Conservation (phyloP, 2,329 filamentous ascomycete genomes). For the Ophiobolus disseminans region DNA sequence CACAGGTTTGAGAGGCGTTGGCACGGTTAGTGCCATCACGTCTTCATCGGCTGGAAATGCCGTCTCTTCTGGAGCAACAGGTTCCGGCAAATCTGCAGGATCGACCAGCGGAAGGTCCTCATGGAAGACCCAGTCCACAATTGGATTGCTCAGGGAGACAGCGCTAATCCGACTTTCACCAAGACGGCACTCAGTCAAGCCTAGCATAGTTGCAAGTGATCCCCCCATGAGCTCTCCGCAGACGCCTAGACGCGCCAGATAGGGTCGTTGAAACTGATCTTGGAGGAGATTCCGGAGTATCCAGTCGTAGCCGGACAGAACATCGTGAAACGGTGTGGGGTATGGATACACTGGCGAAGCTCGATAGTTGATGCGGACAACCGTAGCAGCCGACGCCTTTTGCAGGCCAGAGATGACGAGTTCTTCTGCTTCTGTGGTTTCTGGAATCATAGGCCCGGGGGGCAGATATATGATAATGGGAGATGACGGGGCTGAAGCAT, state of each 20-base stretch:
- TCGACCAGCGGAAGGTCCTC: conserved; percentile 35
- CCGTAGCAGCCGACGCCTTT: conserved; percentile 46
- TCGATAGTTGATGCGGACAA: conserved; percentile 57
- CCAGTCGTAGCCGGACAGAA: conserved; percentile 58
- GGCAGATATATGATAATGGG: conserved; percentile 54
- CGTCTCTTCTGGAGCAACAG: conserved; percentile 38
- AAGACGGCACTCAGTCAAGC: conserved; percentile 57
- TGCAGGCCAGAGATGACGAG: conserved; percentile 45
- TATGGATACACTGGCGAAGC: conserved; percentile 46
- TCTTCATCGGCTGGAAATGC: conserved; percentile 40
- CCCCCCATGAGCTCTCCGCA: conserved; percentile 59
- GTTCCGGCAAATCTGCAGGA: conserved; percentile 37
- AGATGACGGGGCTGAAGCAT: conserved; percentile 34
- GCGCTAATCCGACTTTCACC: conserved; percentile 53
- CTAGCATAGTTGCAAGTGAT: conserved; percentile 57
- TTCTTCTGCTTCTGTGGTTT: conserved; percentile 35
- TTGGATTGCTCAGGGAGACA: conserved; percentile 56
- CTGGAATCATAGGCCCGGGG: conserved; percentile 47
- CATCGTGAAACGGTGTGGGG: conserved; percentile 57
- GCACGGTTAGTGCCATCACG: conserved; percentile 23
- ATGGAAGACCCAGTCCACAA: conserved; percentile 57
- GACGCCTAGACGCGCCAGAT: conserved; percentile 50
- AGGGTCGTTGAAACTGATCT: conserved; percentile 25
- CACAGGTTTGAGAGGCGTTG: conserved; percentile 7
- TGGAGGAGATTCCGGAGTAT: conserved; percentile 48